Conservation (phyloP, 306 rosid genomes). For the Begonia peltatifolia region DNA sequence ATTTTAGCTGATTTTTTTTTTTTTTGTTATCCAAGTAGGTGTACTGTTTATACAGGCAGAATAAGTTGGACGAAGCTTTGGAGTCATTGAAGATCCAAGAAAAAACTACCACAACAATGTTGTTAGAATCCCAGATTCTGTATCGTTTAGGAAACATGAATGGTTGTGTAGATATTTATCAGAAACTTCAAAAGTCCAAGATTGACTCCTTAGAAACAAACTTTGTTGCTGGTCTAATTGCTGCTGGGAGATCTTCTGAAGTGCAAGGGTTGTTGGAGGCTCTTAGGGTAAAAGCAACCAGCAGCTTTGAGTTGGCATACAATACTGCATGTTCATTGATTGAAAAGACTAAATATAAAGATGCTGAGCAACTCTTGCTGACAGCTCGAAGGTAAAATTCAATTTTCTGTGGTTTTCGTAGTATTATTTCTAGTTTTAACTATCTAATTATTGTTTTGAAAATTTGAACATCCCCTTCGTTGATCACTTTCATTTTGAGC, state of each 20-base stretch:
- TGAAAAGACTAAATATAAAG: constrained; percentile 51
- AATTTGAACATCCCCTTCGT: too few species aligned
- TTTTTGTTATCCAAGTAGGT: constrained; percentile 38
- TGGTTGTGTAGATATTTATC: constrained; percentile 78
- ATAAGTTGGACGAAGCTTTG: constrained; percentile 78
- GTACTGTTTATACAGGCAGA: constrained; percentile 92
- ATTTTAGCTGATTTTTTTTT: neutral
- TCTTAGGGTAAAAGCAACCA: constrained; percentile 60
- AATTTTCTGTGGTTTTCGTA: constrained; percentile 3
- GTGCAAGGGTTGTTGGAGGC: constrained; percentile 67
- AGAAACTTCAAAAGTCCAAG: constrained; percentile 72
- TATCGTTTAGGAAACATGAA: constrained; percentile 82
- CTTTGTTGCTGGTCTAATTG: constrained; percentile 64
- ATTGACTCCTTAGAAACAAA: constrained; percentile 72
- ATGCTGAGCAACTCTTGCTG: constrained; percentile 82
- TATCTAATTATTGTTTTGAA: too few species aligned
- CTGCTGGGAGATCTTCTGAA: constrained; percentile 76
- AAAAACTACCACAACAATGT: constrained; percentile 39
- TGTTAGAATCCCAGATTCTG: constrained; percentile 82
- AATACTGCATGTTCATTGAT: constrained; percentile 83
- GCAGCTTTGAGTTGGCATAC: constrained; percentile 89
- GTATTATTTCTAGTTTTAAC: neutral
- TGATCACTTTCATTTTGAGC: too few species aligned
- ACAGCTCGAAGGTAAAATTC: constrained; percentile 63
- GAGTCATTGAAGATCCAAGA: constrained; percentile 47